Evolutionary conservation across 148 eudicot species (phyloP).

Genomic region (Vaccinium darrowii): DNA sequence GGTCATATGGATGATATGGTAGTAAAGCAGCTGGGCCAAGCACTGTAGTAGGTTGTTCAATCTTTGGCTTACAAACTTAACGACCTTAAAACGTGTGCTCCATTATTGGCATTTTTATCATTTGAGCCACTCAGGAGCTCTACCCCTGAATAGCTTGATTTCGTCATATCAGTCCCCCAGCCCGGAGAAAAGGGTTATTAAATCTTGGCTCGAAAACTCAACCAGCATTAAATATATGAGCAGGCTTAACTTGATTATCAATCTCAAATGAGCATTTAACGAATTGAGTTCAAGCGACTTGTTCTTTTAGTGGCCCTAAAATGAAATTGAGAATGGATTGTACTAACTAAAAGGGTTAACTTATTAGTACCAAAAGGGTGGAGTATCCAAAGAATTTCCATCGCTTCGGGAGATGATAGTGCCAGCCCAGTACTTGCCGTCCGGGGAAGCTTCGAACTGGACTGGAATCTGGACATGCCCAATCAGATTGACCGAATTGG

Average conservation of each 20-base stretch:
- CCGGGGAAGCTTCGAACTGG: slow-evolving; percentile 28
- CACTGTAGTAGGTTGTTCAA: not conserved
- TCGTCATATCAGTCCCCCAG: not conserved
- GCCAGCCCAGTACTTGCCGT: slow-evolving; percentile 58
- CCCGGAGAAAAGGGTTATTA: not conserved
- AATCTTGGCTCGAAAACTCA: not conserved
- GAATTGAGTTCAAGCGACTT: not conserved
- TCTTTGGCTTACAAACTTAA: not conserved
- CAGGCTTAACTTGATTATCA: not conserved
- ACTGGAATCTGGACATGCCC: slow-evolving; percentile 50
- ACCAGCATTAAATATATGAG: not conserved
- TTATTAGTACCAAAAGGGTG: slow-evolving; percentile 21
- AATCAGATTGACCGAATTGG: slow-evolving; percentile 54
- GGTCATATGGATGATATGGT: not conserved
- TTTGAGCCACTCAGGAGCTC: not conserved
- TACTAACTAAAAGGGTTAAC: not conserved
- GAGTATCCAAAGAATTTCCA: not conserved
- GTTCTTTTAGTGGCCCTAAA: not conserved
- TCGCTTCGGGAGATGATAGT: slow-evolving; percentile 42
- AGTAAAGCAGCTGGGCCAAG: not conserved
- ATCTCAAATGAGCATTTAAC: not conserved
- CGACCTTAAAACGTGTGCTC: not conserved
- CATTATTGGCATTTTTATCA: not conserved
- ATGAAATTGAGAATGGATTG: not conserved
- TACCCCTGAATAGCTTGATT: not conserved